Evolutionary conservation across 1,139 yeast species (phyloP).

Genomic region (Yamadazyma dendronema): DNA sequence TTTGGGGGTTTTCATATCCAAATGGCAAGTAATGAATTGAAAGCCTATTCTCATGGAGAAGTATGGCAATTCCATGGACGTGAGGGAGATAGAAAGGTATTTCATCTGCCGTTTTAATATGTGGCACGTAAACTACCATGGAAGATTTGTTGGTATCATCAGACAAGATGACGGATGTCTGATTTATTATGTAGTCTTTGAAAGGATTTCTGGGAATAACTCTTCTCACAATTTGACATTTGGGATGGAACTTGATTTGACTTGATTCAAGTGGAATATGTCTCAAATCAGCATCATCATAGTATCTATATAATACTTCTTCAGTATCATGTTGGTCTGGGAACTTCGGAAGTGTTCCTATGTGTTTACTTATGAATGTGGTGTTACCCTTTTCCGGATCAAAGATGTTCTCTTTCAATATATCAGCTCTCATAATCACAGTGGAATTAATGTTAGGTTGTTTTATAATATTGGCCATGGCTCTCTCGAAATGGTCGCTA

Average conservation of each 20-base stretch:
- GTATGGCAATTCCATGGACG: conserved; percentile 75
- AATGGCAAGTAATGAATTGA: conserved; percentile 83
- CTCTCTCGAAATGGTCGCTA: conserved; percentile 61
- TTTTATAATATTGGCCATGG: conserved; percentile 76
- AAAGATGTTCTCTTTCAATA: conserved; percentile 55
- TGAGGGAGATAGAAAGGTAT: conserved; percentile 89
- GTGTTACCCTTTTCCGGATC: conserved; percentile 36
- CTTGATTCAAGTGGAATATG: conserved; percentile 38
- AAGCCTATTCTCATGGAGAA: conserved; percentile 49
- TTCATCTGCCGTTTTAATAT: conserved; percentile 55
- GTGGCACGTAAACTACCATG: conserved; percentile 75
- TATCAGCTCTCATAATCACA: conserved; percentile 85
- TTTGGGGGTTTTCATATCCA: conserved; percentile 23
- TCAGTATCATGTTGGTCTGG: conserved; percentile 29
- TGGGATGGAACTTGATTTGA: conserved; percentile 31
- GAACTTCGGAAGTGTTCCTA: conserved; percentile 33
- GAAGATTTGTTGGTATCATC: conserved; percentile 34
- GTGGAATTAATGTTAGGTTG: conserved; percentile 94
- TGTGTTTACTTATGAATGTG: conserved; percentile 31
- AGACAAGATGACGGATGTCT: conserved; percentile 64
- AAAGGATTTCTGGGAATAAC: conserved; percentile 87
- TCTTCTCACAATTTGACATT: conserved; percentile 64
- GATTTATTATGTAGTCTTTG: conserved; percentile 79
- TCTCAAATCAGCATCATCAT: conserved; percentile 57
- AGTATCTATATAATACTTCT: conserved; percentile 42